Evolutionary conservation across 352 stramenopile genomes (phyloP).

Genomic region (Halophytophthora polymorphica): DNA sequence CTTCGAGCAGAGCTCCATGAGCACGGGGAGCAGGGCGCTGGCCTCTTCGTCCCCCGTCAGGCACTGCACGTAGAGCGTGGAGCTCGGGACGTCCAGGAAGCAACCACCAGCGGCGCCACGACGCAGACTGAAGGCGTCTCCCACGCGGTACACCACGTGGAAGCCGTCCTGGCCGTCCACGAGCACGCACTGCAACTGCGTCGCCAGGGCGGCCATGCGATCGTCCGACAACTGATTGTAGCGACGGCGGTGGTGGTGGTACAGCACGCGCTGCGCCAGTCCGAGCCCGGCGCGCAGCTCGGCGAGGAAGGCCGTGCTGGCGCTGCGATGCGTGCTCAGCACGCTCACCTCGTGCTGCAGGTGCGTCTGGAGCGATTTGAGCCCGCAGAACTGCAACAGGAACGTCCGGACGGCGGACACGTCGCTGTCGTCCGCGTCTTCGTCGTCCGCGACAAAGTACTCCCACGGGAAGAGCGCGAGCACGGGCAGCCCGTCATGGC

Average conservation of each 20-base stretch:
- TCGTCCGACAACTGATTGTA: slow-evolving; percentile 45
- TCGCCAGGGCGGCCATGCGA: slow-evolving; percentile 24
- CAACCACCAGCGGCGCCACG: slow-evolving; percentile 23
- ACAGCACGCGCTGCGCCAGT: slow-evolving; percentile 56
- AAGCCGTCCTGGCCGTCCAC: slow-evolving; percentile 41
- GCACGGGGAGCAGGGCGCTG: slow-evolving; percentile 37
- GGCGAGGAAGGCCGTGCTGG: slow-evolving; percentile 24
- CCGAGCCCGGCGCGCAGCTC: slow-evolving; percentile 27
- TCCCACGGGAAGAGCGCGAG: slow-evolving; percentile 53
- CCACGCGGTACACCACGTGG: slow-evolving; percentile 55
- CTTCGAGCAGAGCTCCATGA: slow-evolving; percentile 59
- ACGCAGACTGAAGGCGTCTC: slow-evolving; percentile 33
- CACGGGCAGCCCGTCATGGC: slow-evolving; percentile 25
- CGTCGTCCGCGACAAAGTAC: slow-evolving; percentile 32
- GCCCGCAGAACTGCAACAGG: slow-evolving; percentile 39
- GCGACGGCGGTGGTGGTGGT: slow-evolving; percentile 31
- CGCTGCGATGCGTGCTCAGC: slow-evolving; percentile 25
- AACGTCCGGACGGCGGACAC: slow-evolving; percentile 23
- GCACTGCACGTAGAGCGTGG: slow-evolving; percentile 36
- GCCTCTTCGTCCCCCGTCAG: slow-evolving; percentile 28
- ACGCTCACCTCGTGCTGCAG: slow-evolving; percentile 55
- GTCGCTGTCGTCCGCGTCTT: slow-evolving; percentile 8
- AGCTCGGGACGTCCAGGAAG: slow-evolving; percentile 40
- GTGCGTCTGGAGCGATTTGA: slow-evolving; percentile 48
- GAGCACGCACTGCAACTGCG: slow-evolving; percentile 31